These are phyloP conservation scores for Raphanus hybrid DNA, from an alignment of 441 rosid genomes.

Conservation along the genomic window DNA sequence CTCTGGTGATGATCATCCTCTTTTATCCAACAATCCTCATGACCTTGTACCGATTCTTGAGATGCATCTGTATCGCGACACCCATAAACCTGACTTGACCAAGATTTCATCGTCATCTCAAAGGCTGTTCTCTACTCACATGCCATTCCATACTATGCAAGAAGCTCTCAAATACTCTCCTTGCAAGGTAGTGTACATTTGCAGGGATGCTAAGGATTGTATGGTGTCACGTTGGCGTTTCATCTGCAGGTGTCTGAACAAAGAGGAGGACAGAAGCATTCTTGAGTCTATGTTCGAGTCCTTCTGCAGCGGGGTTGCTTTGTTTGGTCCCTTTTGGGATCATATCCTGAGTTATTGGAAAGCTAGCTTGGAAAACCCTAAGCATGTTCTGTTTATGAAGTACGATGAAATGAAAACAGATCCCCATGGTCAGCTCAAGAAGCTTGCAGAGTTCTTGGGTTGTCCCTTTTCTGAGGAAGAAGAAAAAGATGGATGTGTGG, in stretches of 20 bases:
- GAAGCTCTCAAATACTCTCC: slow-evolving; percentile 4
- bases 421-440: neutral
- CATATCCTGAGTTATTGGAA: neutral
- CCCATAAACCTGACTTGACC: neutral
- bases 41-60: neutral
- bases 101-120: neutral
- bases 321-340: slow-evolving; percentile 2
- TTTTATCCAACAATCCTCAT: slow-evolving; percentile 8
- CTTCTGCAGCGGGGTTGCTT: neutral
- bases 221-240: neutral
- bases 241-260: neutral
- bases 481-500: neutral
- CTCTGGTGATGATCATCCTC: neutral
- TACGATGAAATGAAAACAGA: neutral
- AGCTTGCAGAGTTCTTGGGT: slow-evolving; percentile 1
- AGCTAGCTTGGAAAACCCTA: slow-evolving; percentile 3
- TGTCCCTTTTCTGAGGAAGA: neutral
- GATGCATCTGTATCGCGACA: slow-evolving; percentile 8
- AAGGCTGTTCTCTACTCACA: neutral
- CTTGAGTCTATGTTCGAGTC: neutral
- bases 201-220: neutral
- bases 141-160: neutral
- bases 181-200: slow-evolving; percentile 1
- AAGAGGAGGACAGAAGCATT: neutral
- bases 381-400: neutral